phyloP scores from a whole-genome alignment of 1,284 basidiomycete genomes.

The Schizophyllum commune region DNA sequence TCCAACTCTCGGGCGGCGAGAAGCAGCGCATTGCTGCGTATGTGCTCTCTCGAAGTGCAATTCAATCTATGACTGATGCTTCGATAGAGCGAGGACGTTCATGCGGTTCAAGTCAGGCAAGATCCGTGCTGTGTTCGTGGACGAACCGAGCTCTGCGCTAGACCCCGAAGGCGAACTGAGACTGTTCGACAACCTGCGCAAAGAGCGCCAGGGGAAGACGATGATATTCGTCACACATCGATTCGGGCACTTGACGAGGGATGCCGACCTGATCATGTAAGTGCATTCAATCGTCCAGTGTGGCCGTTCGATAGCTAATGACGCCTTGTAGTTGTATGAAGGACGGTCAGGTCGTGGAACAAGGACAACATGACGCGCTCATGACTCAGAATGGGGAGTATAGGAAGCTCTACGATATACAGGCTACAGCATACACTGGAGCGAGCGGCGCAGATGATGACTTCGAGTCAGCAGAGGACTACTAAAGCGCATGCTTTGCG shows the following conservation, averaged over 20 bases:
- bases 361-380: constrained; percentile 26
- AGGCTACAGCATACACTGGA: too few species aligned
- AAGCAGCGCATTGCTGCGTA: constrained; percentile 34
- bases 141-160: constrained; percentile 47
- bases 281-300: constrained; percentile 9
- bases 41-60: constrained; percentile 7
- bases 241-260: constrained; percentile 57
- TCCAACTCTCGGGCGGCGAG: constrained; percentile 34
- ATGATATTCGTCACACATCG: constrained; percentile 66
- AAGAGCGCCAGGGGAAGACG: constrained; percentile 46
- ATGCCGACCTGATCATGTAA: constrained; percentile 57
- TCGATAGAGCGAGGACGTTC: constrained; percentile 26
- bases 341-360: constrained; percentile 24
- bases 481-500: too few species aligned
- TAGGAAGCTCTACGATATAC: constrained; percentile 21
- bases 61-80: neutral
- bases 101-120: constrained; percentile 37
- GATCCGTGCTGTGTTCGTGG: constrained; percentile 38
- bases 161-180: constrained; percentile 42
- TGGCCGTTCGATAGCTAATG: too few species aligned
- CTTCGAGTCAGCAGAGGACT: too few species aligned
- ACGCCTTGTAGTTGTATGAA: constrained; percentile 25
- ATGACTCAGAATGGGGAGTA: constrained; percentile 22
- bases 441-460: too few species aligned
- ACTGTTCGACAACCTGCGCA: constrained; percentile 45